Base-by-base conservation (phyloP, 116 monocot genomes). In the Trichopus zeylanicus region DNA sequence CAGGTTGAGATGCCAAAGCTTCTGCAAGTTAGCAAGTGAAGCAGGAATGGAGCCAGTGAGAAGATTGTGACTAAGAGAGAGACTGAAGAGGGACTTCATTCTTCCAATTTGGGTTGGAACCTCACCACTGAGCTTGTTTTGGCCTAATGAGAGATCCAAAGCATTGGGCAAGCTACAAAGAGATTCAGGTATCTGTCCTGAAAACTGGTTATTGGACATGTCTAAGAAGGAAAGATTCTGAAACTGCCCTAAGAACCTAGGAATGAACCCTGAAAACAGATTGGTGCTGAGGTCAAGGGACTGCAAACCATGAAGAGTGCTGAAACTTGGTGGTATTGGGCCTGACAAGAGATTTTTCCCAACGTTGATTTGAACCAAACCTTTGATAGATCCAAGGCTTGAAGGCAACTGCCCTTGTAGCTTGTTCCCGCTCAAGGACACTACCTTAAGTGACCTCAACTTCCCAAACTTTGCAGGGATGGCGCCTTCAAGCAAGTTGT, bases 1-100 rank as follows among this genome's bases (percentile, higher is more conserved):
- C 28, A 94, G 64, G 34, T 94, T 83, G 15, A 94, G 73, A 46
- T 77, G 75, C 89, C 93, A 89, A 1, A 89, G 65, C 58, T 83
- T 88, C 66, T 70, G 34, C 47, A 93, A 55, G 7, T 33, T 61
- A 32, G 70, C 66, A 24, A 89, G 7, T 1, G 86, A 73, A 26
- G 68, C 85, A 34, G 94, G 94, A 57, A 94, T 70, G 6, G 67
- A 26, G 4, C 94, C 86, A 16, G 38, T 65, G 12, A 94, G 78
- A 18, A 70, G 55, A 59, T 94, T 94, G 11, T 47, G 31, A 64
- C 71, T 73, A 3, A 93, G 51, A 39, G 71, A 72, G 18, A 93
- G 73, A 6, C 71, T 70, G 26, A 26, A 73, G 37, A 93, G 73
- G 29, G 80, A 80, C 29, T 61, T 72, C 4, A 93, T 68, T n/a